Evolutionary conservation across 2,329 filamentous ascomycete species (phyloP).

Genomic region (Arthroderma sp.): DNA sequence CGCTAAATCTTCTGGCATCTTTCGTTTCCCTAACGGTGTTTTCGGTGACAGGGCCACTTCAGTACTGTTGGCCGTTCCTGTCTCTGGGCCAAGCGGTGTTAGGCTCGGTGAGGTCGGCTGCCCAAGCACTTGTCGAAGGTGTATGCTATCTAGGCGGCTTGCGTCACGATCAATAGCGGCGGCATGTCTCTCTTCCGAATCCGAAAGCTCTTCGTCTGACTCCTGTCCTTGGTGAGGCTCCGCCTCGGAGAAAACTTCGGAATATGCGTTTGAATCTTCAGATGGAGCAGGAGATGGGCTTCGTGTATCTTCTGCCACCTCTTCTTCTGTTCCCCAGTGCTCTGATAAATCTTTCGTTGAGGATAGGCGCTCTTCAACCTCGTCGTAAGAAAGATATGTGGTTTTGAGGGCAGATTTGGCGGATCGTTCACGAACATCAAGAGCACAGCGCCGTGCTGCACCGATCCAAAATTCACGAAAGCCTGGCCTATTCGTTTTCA

Average conservation of each 20-base stretch:
- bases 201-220: slow-evolving; percentile 13
- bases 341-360: slow-evolving; percentile 1
- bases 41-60: slow-evolving; percentile 10
- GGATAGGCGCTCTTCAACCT: slow-evolving; percentile 15
- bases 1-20: slow-evolving; percentile 23
- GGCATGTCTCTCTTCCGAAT: slow-evolving; percentile 31
- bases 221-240: background rate
- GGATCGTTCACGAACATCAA: slow-evolving; percentile 35
- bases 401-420: slow-evolving; percentile 20
- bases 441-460: slow-evolving; percentile 38
- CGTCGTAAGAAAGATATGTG: slow-evolving; percentile 24
- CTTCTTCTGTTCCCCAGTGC: background rate
- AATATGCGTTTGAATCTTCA: background rate
- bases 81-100: slow-evolving; percentile 4
- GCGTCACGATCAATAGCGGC: slow-evolving; percentile 36
- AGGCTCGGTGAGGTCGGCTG: slow-evolving; percentile 10
- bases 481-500: slow-evolving; percentile 36
- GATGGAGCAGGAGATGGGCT: background rate
- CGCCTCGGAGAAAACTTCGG: background rate
- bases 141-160: slow-evolving; percentile 32
- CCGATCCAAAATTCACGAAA: slow-evolving; percentile 39
- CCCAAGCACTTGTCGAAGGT: slow-evolving; percentile 32
- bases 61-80: slow-evolving; percentile 12
- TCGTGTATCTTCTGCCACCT: background rate
- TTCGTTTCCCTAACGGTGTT: slow-evolving; percentile 19